Evolutionary conservation across 2,329 filamentous ascomycete species (phyloP).

Genomic region (Xylariales sp.): DNA sequence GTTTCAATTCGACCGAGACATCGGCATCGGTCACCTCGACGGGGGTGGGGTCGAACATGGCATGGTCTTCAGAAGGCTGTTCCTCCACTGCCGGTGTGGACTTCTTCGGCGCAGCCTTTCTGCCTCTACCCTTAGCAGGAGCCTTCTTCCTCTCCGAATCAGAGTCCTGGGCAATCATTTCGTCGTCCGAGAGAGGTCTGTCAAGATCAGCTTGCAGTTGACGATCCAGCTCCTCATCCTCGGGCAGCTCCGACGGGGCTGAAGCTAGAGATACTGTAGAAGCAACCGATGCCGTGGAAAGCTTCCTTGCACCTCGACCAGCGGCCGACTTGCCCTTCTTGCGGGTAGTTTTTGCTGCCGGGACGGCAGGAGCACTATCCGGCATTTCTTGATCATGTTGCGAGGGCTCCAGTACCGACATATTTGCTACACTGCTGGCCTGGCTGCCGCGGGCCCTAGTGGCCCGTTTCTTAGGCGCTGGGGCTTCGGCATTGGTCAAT

Average conservation of each 20-base stretch:
- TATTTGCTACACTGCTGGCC: slow-evolving; percentile 38
- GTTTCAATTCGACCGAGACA: slow-evolving; percentile 46
- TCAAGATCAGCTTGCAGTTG: slow-evolving; percentile 63
- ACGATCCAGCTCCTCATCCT: slow-evolving; percentile 63
- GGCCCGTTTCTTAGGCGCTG: slow-evolving; percentile 56
- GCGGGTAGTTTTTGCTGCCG: slow-evolving; percentile 26
- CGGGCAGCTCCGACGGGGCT: slow-evolving; percentile 39
- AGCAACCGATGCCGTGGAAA: slow-evolving; percentile 44
- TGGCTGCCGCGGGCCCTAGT: slow-evolving; percentile 46
- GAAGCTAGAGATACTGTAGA: slow-evolving; percentile 30
- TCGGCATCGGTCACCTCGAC: slow-evolving; percentile 40
- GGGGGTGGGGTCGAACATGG: slow-evolving; percentile 49
- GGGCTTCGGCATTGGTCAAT: slow-evolving; percentile 37
- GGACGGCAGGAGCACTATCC: slow-evolving; percentile 24
- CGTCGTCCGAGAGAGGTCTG: slow-evolving; percentile 48
- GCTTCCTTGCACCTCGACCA: slow-evolving; percentile 37
- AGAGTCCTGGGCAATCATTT: slow-evolving; percentile 41
- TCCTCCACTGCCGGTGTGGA: slow-evolving; percentile 23
- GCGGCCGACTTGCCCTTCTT: slow-evolving; percentile 44
- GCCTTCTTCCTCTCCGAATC: slow-evolving; percentile 37
- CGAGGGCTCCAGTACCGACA: slow-evolving; percentile 31
- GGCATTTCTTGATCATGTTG: slow-evolving; percentile 35
- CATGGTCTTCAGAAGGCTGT: slow-evolving; percentile 28
- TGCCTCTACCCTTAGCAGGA: slow-evolving; percentile 26
- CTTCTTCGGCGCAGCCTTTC: slow-evolving; percentile 22